phyloP scores from a whole-genome alignment of 768 basidiomycete genomes.

The Mycena floridula region DNA sequence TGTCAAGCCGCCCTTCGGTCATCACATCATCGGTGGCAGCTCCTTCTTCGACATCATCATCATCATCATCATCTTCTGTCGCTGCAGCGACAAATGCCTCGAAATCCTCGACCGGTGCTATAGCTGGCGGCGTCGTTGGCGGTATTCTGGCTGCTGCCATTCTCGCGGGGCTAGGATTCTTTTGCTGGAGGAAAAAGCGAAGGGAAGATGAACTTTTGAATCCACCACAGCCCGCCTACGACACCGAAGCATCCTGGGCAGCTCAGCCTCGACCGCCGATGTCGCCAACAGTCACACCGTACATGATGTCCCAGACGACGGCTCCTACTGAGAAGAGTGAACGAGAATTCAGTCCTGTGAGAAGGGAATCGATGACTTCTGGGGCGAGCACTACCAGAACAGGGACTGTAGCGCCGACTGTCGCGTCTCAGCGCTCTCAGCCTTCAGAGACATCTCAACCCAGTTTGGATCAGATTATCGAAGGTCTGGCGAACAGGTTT shows the following conservation, averaged over 20 bases:
- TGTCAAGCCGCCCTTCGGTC: not conserved
- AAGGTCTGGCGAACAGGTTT: conserved; percentile 5
- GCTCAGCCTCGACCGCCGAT: not conserved
- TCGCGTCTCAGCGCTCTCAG: too few relatives aligned
- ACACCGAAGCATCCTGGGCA: not conserved
- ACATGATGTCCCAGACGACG: not conserved
- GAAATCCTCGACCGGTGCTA: conserved; percentile 28
- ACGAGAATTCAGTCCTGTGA: not conserved
- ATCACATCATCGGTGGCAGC: not conserved
- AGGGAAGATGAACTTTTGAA: not conserved
- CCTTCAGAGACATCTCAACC: not conserved
- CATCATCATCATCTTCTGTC: not conserved
- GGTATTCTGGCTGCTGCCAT: conserved; percentile 29
- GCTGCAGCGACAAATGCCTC: conserved; percentile 2
- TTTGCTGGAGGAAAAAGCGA: not conserved
- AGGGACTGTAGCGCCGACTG: too few relatives aligned
- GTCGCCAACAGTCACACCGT: not conserved
- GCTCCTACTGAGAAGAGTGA: not conserved
- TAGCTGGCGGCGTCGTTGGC: conserved; percentile 43
- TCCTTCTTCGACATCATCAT: not conserved
- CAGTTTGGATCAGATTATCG: conserved; percentile 5
- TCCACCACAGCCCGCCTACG: not conserved
- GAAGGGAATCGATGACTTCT: not conserved
- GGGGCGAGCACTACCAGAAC: not conserved
- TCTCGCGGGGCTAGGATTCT: conserved; percentile 16